Percentiles rank a stretch among this genome's conserved stretches.
Conservation (phyloP, 129 eudicot species). For the Chrysanthemum makinoi region DNA sequence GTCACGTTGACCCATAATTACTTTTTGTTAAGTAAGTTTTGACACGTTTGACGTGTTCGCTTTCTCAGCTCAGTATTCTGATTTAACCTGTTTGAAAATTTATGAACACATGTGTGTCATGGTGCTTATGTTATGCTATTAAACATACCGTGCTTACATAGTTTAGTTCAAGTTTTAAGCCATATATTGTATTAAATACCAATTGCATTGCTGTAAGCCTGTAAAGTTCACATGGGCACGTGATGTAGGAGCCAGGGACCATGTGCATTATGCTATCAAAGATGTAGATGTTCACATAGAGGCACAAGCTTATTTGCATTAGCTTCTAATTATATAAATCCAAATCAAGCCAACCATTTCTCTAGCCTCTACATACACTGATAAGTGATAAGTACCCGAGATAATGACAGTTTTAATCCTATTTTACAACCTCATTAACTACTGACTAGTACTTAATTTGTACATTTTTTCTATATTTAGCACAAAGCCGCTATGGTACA, state of each 20-base stretch:
- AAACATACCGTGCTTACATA: neutral
- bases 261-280: slow-evolving; percentile 30
- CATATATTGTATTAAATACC: neutral
- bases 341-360: slow-evolving; percentile 37
- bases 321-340: slow-evolving; percentile 34
- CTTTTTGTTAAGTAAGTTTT: too few species aligned
- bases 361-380: slow-evolving; percentile 17
- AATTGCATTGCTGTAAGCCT: slow-evolving; percentile 33
- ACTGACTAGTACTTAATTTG: neutral
- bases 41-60: too few species aligned
- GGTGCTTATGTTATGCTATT: neutral
- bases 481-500: slow-evolving; percentile 12
- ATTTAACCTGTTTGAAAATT: neutral
- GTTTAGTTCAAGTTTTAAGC: neutral
- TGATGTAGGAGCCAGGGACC: slow-evolving; percentile 41
- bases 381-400: slow-evolving; percentile 7
- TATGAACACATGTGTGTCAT: neutral
- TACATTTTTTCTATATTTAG: neutral
- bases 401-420: slow-evolving; percentile 25
- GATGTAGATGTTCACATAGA: slow-evolving; percentile 8
- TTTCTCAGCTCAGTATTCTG: too few species aligned
- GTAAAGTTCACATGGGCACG: slow-evolving; percentile 53
- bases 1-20: too few species aligned
- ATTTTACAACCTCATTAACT: slow-evolving; percentile 20
- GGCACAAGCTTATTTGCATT: slow-evolving; percentile 22